These are phyloP conservation scores for Pelargonium myrrhifolium DNA, from an alignment of 441 rosid species.

Conservation along the genomic window DNA sequence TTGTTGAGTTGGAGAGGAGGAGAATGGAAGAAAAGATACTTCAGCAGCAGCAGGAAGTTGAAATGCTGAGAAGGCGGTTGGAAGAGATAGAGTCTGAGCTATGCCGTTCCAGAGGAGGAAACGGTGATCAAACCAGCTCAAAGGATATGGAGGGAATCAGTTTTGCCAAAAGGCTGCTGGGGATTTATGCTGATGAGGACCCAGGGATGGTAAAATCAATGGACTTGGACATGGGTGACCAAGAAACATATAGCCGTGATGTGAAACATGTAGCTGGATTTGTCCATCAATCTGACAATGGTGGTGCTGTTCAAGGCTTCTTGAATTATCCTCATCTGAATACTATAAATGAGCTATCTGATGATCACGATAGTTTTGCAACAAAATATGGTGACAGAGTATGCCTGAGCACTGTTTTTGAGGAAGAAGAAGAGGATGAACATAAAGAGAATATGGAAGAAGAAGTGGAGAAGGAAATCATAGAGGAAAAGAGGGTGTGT, in stretches of 20 bases:
- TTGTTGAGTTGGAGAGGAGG: constrained; percentile 77
- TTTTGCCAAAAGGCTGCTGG: constrained; percentile 63
- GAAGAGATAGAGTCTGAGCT: constrained; percentile 68
- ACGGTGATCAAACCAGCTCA: constrained; percentile 23
- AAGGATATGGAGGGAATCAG: constrained; percentile 45
- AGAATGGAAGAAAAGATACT: constrained; percentile 87
- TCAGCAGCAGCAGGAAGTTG: constrained; percentile 87
- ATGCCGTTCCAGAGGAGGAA: constrained; percentile 34
- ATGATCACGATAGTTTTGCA: constrained; percentile 31
- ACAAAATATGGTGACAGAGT: constrained; percentile 45
- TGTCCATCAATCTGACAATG: constrained; percentile 17
- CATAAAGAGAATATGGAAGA: constrained; percentile 29
- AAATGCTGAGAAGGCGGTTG: constrained; percentile 65
- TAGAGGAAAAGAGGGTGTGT: constrained; percentile 66
- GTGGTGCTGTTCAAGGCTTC: constrained; percentile 20
- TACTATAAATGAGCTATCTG: constrained; percentile 18
- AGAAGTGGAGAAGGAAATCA: constrained; percentile 67
- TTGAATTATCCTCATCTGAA: constrained; percentile 26
- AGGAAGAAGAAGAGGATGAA: constrained; percentile 53
- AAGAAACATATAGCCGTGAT: constrained; percentile 42
- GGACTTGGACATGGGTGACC: constrained; percentile 88
- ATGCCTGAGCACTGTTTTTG: constrained; percentile 76
- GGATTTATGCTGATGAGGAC: constrained; percentile 60
- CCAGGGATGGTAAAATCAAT: constrained; percentile 93
- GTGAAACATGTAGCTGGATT: constrained; percentile 26